Base-by-base conservation (phyloP, 164 flowering plant genomes). In the Warburgia ugandensis region DNA sequence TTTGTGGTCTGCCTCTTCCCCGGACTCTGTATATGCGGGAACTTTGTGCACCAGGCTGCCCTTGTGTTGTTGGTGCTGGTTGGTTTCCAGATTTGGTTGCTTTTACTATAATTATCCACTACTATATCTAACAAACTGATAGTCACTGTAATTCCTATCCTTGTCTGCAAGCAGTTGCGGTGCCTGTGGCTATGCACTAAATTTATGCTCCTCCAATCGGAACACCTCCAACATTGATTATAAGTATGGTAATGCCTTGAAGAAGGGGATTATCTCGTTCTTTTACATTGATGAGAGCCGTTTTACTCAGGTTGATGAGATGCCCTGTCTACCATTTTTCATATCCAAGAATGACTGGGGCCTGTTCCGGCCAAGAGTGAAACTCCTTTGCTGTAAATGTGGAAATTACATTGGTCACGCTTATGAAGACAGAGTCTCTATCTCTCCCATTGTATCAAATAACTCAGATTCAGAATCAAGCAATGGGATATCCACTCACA, bases 161-260 rank as follows among this genome's bases (percentile, higher is more conserved):
- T n/a, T n/a, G n/a, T n/a, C n/a, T n/a, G n/a, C n/a, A n/a, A n/a
- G 75, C 96, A 90, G 97, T 64, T 86, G 97, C 60, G 97, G 98
- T 10, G 52, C 80, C 54, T 91, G 98, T 66, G 95, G 95, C 4
- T 87, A 83, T 53, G 94, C 77, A 43, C 62, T 91, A 36, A 85
- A 87, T 59, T 71, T 91, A 16, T 79, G 77, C 65, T 87, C 98
- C 45, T 81, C 79, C 44, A 71, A 72, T 50, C 73, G 98, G 38
- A 87, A 83, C 62, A 91, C 84, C 14, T 57, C 84, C 33, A 65
- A 74, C 29, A 80, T 91, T 32, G 92, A 89, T 40, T 83, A 84
- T 2, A 80, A 91, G 58, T 91, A 91, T 60, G 81, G 90, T 7
- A 91, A 87, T 56, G 79, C 86, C 12, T 76, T 91, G 43, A 87